These are phyloP conservation scores for Papilionanthe hybrid DNA, from an alignment of 116 monocot genomes.

Conservation along the genomic window DNA sequence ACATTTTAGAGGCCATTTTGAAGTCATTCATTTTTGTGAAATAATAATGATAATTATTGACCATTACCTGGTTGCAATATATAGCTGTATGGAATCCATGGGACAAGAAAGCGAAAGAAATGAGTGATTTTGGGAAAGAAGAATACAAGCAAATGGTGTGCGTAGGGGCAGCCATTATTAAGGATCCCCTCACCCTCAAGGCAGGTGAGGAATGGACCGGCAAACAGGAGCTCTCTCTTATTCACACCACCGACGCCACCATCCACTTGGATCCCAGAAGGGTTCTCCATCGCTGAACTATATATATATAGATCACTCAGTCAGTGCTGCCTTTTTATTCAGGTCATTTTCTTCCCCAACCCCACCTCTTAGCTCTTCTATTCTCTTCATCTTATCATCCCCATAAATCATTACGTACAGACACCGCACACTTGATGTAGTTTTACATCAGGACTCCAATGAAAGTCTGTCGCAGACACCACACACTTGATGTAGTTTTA, in stretches of 20 bases:
- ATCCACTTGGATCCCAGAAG: constrained; percentile 45
- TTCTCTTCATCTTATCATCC: not conserved
- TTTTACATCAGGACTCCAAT: no score
- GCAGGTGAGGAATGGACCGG: constrained; percentile 70
- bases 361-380: not conserved
- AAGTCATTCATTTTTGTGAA: no score
- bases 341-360: not conserved
- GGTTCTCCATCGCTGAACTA: constrained; percentile 32
- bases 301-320: no score
- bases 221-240: constrained; percentile 39
- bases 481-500: no score
- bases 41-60: no score
- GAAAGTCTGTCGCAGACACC: no score
- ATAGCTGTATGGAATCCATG: constrained; percentile 62
- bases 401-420: no score
- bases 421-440: no score
- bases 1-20: no score
- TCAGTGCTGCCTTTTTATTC: not conserved
- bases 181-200: constrained; percentile 44
- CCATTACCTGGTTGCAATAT: not conserved
- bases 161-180: constrained; percentile 41
- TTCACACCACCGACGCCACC: constrained; percentile 53
- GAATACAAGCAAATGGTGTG: constrained; percentile 65
- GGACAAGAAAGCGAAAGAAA: constrained; percentile 58
- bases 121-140: constrained; percentile 47